Percentiles rank a stretch among this genome's conserved stretches.
Evolutionary conservation across 1,284 basidiomycete genomes (phyloP).

Genomic region (Moesziomyces aphidis): DNA sequence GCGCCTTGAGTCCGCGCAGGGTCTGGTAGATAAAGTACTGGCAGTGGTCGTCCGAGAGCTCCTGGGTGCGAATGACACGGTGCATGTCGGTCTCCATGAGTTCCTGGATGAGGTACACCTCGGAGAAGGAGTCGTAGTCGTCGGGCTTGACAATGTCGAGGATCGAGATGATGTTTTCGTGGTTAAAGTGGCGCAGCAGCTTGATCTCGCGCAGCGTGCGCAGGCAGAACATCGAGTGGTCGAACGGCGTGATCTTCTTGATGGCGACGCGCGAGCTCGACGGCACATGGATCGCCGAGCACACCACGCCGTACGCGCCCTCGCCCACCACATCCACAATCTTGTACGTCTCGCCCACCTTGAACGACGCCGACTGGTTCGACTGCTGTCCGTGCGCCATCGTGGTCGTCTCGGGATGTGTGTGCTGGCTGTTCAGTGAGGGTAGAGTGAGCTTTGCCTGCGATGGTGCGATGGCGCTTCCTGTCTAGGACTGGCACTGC

Average conservation of each 20-base stretch:
- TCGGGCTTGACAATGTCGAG: conserved; percentile 60
- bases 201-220: conserved; percentile 67
- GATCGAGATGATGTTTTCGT: conserved; percentile 65
- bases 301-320: conserved; percentile 70
- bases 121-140: conserved; percentile 87
- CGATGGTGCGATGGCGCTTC: no score
- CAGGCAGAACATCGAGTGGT: conserved; percentile 67
- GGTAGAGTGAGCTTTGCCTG: no score
- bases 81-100: conserved; percentile 68
- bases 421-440: no score
- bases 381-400: conserved; percentile 31
- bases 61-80: conserved; percentile 67
- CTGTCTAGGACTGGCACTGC: no score
- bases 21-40: conserved; percentile 94
- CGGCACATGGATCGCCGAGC: conserved; percentile 68
- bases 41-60: conserved; percentile 80
- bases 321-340: conserved; percentile 70
- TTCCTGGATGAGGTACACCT: conserved; percentile 82
- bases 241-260: conserved; percentile 68
- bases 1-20: conserved; percentile 66
- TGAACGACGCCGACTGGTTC: conserved; percentile 39
- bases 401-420: no score
- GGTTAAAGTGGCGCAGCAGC: conserved; percentile 65
- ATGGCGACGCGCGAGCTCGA: conserved; percentile 68
- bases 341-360: conserved; percentile 60